Conservation (phyloP, 1,139 yeast genomes). For the Blastobotrys ciferrii region DNA sequence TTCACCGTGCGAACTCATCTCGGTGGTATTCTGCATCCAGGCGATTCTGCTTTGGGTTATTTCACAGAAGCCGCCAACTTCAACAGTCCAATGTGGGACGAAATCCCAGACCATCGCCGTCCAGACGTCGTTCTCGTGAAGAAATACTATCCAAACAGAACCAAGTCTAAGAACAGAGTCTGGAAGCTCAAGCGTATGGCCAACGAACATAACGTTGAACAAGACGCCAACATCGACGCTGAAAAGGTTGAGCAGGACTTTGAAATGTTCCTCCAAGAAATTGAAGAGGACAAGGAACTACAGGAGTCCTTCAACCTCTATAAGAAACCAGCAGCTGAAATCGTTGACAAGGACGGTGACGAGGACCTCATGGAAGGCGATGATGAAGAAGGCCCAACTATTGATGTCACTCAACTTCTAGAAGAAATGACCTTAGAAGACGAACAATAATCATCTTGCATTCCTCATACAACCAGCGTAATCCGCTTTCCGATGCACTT, state of each 20-base stretch:
- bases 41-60: conserved; percentile 92
- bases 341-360: conserved; percentile 41
- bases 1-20: conserved; percentile 84
- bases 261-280: conserved; percentile 92
- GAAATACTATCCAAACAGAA: conserved; percentile 83
- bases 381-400: conserved; percentile 43
- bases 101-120: conserved; percentile 43
- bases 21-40: conserved; percentile 93
- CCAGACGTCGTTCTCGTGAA: conserved; percentile 94
- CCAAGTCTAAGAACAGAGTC: conserved; percentile 76
- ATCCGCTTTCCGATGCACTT: too few species aligned
- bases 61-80: conserved; percentile 79
- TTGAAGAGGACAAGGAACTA: conserved; percentile 94
- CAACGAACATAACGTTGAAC: conserved; percentile 83
- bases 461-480: too few species aligned
- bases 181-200: conserved; percentile 99
- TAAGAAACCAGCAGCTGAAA: conserved; percentile 51
- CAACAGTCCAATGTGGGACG: conserved; percentile 82
- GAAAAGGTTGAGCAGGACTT: conserved; percentile 94
- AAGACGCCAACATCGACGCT: conserved; percentile 65
- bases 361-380: conserved; percentile 30
- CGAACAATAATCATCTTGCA: conserved; percentile 13
- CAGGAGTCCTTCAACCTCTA: conserved; percentile 88
- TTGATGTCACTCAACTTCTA: conserved; percentile 40
- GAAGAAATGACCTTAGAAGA: conserved; percentile 82